Evolutionary conservation across 228 moss, liverwort and hornwort genomes (phyloP).

Genomic region (Sphagnum magellanicum): DNA sequence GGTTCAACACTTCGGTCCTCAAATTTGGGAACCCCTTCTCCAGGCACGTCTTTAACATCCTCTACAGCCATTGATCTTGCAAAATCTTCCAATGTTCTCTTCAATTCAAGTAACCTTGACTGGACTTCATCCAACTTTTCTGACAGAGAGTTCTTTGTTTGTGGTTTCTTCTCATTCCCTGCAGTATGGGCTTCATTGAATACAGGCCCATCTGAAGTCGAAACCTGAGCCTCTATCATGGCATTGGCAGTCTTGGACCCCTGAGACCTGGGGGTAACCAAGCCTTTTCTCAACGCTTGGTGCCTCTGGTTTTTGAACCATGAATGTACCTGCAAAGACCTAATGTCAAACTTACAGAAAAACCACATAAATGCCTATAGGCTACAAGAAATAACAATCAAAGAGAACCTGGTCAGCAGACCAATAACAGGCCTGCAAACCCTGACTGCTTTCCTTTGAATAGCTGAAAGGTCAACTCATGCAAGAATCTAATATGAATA

Average conservation of each 20-base stretch:
- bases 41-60: conserved; percentile 16
- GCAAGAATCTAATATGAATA: not conserved
- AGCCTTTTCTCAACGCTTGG: conserved; percentile 41
- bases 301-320: conserved; percentile 95
- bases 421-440: not conserved
- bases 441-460: not conserved
- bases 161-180: conserved; percentile 14
- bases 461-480: not conserved
- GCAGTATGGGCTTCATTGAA: conserved; percentile 5
- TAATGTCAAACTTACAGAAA: not conserved
- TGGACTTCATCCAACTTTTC: conserved; percentile 82
- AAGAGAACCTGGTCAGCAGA: not conserved
- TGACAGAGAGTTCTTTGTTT: conserved; percentile 32
- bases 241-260: conserved; percentile 21
- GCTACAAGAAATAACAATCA: not conserved
- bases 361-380: not conserved
- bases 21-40: conserved; percentile 27
- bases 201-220: conserved; percentile 10
- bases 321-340: conserved; percentile 44
- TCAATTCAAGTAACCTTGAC: conserved; percentile 57
- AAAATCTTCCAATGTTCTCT: conserved; percentile 61
- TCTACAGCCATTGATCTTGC: conserved; percentile 23
- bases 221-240: conserved; percentile 4
- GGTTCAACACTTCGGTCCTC: conserved; percentile 49
- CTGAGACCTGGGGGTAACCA: conserved; percentile 30